Evolutionary conservation across 352 stramenopile species (phyloP).

Genomic region (Salisapilia sapeloensis): DNA sequence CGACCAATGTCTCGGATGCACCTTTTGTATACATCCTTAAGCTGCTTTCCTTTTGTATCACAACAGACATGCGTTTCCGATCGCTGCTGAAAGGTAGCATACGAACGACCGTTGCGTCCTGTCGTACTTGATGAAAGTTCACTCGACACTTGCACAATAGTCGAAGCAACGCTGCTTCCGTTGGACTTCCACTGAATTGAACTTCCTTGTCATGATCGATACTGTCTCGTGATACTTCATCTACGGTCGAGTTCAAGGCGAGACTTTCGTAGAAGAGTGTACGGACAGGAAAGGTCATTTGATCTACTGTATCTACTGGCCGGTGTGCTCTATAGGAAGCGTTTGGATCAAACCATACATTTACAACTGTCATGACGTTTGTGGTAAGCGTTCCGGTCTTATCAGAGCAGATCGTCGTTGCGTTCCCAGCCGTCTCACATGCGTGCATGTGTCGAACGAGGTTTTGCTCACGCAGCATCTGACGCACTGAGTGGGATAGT

Average conservation of each 20-base stretch:
- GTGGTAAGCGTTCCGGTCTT: conserved; percentile 93
- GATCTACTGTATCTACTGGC: neutral
- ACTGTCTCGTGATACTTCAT: conserved; percentile 20
- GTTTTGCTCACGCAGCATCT: conserved; percentile 94
- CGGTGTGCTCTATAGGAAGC: neutral
- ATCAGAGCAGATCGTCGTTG: conserved; percentile 94
- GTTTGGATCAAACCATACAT: conserved; percentile 26
- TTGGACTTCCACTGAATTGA: conserved; percentile 20
- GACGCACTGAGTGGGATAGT: conserved; percentile 80
- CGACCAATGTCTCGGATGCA: conserved; percentile 35
- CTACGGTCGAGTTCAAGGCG: conserved; percentile 73
- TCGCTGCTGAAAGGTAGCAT: conserved; percentile 83
- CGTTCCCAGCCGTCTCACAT: conserved; percentile 95
- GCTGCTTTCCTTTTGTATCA: conserved; percentile 18
- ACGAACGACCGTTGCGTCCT: conserved; percentile 6
- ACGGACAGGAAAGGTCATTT: neutral
- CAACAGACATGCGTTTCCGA: conserved; percentile 89
- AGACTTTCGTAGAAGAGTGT: conserved; percentile 61
- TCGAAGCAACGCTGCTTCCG: conserved; percentile 24
- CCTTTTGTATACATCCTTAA: conserved; percentile 26
- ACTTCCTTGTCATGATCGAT: neutral
- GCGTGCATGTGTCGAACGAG: conserved; percentile 91
- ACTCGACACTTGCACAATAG: conserved; percentile 11
- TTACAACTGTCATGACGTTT: conserved; percentile 90
- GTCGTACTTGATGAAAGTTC: conserved; percentile 13